Base-by-base conservation (phyloP, 257 asterid genomes). In the Salvia splendens region DNA sequence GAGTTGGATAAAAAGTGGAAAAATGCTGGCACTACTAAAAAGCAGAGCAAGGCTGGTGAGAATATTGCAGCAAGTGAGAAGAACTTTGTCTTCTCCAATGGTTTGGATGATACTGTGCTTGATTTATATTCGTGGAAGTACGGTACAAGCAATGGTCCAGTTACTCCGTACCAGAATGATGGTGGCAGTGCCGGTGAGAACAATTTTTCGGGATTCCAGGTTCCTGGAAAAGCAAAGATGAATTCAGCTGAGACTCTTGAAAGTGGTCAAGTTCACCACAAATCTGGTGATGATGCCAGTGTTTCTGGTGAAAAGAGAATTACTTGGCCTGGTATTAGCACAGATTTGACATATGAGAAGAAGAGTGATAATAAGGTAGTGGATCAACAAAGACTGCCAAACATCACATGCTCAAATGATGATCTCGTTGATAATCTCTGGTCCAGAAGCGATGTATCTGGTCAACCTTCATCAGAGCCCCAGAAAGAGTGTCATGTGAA, bases 401-500 rank as follows among this genome's bases (percentile, higher is more conserved):
- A 64, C 66, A 81, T 80, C 62, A 61, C 72, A 17, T 56, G 75
- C 75, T 70, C 82, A 43, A 85, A 79, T 75, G 87, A 82, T 63
- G 83, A 70, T 24, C 28, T 62, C 46, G 64, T 66, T 52, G 87
- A 80, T 73, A 84, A 80, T 52, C 76, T 81, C 60, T 84, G 88
- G 86, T 77, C 88, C 50, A 81, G 71, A 73, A 69, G 69, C 76
- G 84, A 82, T 72, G 82, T 77, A 64, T 66, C 83, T 48, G 62
- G 76, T 14, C 74, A 59, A 52, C 81, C 83, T 53, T 74, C 93
- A 7, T 72, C 86, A 33, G 87, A 77, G 61, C 65, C 65, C 64
- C 80, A 76, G 88, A 87, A 82, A 75, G 91, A 87, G 56, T 87
- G 94, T 84, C 70, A 85, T 0, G 82, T 87, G 28, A 87, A 88